Evolutionary conservation across 2,329 filamentous ascomycete species (phyloP), one percentile per base, ranked within the genome.

Genomic region (Botryotinia convoluta): DNA sequence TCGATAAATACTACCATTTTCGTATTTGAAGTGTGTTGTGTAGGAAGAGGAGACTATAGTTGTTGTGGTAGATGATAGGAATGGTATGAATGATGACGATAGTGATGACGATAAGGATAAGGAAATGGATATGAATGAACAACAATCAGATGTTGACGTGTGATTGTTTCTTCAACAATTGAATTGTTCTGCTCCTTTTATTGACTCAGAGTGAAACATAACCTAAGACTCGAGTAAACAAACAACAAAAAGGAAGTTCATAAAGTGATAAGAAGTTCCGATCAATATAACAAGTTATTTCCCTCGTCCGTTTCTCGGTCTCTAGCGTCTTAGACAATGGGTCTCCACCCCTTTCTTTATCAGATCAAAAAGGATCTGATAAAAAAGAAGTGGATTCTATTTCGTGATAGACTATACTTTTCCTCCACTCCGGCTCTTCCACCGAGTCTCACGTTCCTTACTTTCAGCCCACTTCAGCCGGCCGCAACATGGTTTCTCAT

Each of bases 1-100:
- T 81, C 79, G 59, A 81, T 75, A 72, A 80, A 81, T 73, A 80
- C 76, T 59, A 80, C 79, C 79, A 81, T 81, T 44, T 73, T 79
- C 32, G 35, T 32, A 59, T 61, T 54, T 74, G 57, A 63, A 20
- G 22, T 26, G 22, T 71, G 22, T 72, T 57, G 62, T 57, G 16
- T 18, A 42, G 51, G 48, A 42, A 20, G 35, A 42, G 48, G 45
- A 45, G 44, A 48, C 42, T 69, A 42, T 29, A 22, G 45, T 26
- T 39, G 35, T 42, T n/a, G 60, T 39, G 37, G 35, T 18, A n/a
- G 60, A 64, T 42, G 10, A 54, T 44, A 61, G 69, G 42, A 67
- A 45, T 18, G 29, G 35, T 51, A 61, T 68, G 42, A 61, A 54
- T 22, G 29, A 54, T 48, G 71, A 51, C 35, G 62, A 37, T 29